Percentiles rank a stretch among this genome's conserved stretches.
Conservation (phyloP, 768 basidiomycete species). For the Mycena amicta region DNA sequence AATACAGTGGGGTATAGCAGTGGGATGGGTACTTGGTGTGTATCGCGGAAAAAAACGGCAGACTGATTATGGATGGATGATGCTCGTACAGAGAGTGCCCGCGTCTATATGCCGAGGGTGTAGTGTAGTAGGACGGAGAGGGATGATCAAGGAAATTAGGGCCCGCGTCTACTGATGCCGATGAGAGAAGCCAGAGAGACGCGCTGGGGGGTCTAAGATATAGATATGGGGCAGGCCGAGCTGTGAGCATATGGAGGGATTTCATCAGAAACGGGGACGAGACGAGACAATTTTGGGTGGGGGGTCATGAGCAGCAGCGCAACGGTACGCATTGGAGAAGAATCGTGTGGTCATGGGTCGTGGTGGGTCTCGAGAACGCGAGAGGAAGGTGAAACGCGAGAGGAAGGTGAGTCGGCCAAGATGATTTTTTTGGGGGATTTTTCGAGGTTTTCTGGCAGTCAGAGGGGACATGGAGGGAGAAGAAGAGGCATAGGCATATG, state of each 20-base stretch:
- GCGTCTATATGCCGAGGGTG: conserved; percentile 30
- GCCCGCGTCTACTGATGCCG: conserved; percentile 26
- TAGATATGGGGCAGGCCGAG: conserved; percentile 42
- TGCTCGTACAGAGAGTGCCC: conserved; percentile 47
- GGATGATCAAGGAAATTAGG: conserved; percentile 20
- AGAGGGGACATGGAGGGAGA: conserved; percentile 5
- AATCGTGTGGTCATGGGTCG: conserved; percentile 26
- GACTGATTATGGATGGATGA: conserved; percentile 36
- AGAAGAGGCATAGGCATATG: conserved; percentile 2
- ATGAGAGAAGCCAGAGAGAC: conserved; percentile 3
- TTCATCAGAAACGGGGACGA: conserved; percentile 40
- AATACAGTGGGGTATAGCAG: conserved; percentile 31
- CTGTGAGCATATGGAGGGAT: conserved; percentile 40
- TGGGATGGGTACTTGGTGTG: conserved; percentile 11
- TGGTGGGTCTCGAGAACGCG: conserved; percentile 6
- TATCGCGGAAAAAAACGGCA: conserved; percentile 35
- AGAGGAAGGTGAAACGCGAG: conserved; percentile 16
- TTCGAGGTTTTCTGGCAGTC: conserved; percentile 14
- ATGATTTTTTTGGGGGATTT: conserved; percentile 7
- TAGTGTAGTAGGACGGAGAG: conserved; percentile 19
- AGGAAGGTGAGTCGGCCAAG: too few species aligned
- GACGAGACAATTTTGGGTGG: conserved; percentile 46
- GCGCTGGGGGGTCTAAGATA: conserved; percentile 22
- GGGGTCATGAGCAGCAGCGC: conserved; percentile 64
- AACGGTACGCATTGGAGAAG: conserved; percentile 23